Base-by-base conservation (phyloP, 2,329 filamentous ascomycete genomes). In the Ophiostoma novo-ulmi region DNA sequence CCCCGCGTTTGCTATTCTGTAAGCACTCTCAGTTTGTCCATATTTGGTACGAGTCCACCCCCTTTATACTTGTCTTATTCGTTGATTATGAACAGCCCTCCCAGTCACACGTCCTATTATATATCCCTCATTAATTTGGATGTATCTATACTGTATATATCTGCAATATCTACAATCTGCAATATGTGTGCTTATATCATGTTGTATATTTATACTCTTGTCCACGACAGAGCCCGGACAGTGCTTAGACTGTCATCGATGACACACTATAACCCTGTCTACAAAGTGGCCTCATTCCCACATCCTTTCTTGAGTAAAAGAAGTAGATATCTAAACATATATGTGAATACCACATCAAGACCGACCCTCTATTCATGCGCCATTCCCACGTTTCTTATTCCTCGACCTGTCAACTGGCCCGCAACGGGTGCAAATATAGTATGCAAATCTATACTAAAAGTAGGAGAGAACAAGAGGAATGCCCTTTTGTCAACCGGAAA, bases 251-350 rank as follows among this genome's bases (percentile, higher is more conserved):
- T 48, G 20, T 6, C 20, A 48, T 17, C 20, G 13, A 48, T 20
- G 44, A 17, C 44, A 48, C 44, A n/a, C 44, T n/a, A 48, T n/a
- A 14, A 22, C 1, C 48, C 20, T 26, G 22, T n/a, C 52, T 13
- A 26, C 52, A 58, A 58, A 58, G 52, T 58, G n/a, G 52, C 22
- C 52, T 58, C 52, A 58, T 58, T 26, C 52, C 26, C 52, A 26
- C 52, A 13, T 58, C 22, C 10, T 26, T 58, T 17, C n/a, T 17
- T 44, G 31, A 44, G 13, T 11, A 48, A 48, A n/a, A 44, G 13
- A 48, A 39, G 10, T 13, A 39, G 10, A 39, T 11, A n/a, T 48
- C 44, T 48, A 13, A 4, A 26, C 39, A 22, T 13, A n/a, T 10
- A 22, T 22, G 20, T 11, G 8, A 22, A 31, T 58, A 26, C 52